Evolutionary conservation across 345 rosid species (phyloP).

Genomic region (Excoecaria agallocha): DNA sequence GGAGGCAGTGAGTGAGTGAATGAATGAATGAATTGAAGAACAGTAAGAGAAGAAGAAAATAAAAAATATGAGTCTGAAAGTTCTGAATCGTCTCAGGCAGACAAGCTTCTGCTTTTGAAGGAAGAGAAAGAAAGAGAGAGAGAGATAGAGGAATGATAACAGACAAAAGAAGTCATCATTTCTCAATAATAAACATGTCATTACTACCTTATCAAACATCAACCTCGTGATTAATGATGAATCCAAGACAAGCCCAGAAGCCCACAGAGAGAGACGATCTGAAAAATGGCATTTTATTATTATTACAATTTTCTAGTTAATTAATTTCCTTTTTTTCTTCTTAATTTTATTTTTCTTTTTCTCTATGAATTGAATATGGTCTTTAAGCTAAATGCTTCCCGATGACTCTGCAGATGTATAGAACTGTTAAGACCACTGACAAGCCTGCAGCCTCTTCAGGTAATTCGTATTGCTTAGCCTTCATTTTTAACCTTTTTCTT

Average conservation of each 20-base stretch:
- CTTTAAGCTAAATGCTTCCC: constrained; percentile 1
- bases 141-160: constrained; percentile 21
- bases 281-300: not conserved
- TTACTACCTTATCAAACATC: constrained; percentile 54
- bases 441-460: constrained; percentile 84
- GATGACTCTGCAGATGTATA: constrained; percentile 63
- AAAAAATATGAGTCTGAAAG: constrained; percentile 32
- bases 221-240: constrained; percentile 61
- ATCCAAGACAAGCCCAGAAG: constrained; percentile 38
- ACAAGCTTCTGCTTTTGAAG: constrained; percentile 36
- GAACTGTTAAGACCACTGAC: constrained; percentile 88
- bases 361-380: not conserved
- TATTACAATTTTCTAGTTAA: not conserved
- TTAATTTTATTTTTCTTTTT: not conserved
- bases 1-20: constrained; percentile 26
- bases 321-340: not conserved
- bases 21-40: constrained; percentile 25
- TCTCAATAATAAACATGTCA: constrained; percentile 60
- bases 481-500: constrained; percentile 15
- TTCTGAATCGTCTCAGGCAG: constrained; percentile 36
- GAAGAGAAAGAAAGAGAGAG: constrained; percentile 25
- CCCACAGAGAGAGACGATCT: not conserved
- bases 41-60: constrained; percentile 17
- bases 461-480: constrained; percentile 38
- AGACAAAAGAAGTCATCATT: constrained; percentile 72